Evolutionary conservation across 106 monocot genomes (phyloP), one percentile per base, ranked within the genome.

Genomic region (Iris macrosiphon): DNA sequence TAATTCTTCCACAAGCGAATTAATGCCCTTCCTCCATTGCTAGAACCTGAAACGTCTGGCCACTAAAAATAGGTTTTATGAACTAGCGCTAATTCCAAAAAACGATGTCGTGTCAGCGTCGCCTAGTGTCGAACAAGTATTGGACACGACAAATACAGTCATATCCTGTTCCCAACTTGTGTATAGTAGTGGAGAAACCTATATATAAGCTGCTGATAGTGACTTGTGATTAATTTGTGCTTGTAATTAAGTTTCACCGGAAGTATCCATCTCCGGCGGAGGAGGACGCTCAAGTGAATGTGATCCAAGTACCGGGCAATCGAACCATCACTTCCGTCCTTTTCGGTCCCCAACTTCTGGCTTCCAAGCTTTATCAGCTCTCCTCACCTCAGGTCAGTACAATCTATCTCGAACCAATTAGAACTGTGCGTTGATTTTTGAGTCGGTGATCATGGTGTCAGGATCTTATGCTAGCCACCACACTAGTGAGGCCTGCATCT

Each of bases 311-410:
- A 4, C 27, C 38, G 3, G 39, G 40, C 15, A 20, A 29, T 7
- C 1, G 4, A 3, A 21, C 16, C 7, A 11, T 26, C 16, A 31
- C 9, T 27, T 14, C 23, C 8, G 19, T 24, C 1, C 21, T 25
- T 11, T 42, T 53, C 30, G 53, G 51, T 8, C 63, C 63, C 23
- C 7, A 52, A 4, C 29, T n/a, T n/a, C n/a, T 64, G 28, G 37
- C 40, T 1, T n/a, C 27, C 7, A 42, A 31, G 7, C 55, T 56
- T 23, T 66, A 66, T 31, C 45, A 66, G 20, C 45, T 30, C 18
- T 66, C 55, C 28, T 26, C 44, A 23, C 24, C 12, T 41, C 15
- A 41, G 3, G 12, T 41, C 16, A 15, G 40, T 13, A 2, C 15
- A 40, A 4, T 2, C 40, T 2, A 40, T 13, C 10, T 13, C 40